A percentile compares a stretch with the other conserved stretches of the same genome.
phyloP scores from a whole-genome alignment of 2,329 filamentous ascomycete genomes.

The Rhynchosporium agropyri region DNA sequence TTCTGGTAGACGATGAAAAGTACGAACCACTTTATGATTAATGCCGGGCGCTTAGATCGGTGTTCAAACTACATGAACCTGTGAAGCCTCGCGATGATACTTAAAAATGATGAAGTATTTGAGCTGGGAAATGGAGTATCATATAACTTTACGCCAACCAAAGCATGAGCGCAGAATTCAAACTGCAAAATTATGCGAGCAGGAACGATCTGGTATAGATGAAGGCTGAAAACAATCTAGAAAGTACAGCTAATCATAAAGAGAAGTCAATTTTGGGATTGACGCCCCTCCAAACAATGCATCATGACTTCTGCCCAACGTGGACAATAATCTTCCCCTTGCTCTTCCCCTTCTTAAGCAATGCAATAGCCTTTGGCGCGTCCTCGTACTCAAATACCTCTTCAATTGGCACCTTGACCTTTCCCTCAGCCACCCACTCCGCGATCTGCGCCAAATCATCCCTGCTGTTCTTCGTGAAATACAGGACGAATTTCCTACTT shows the following conservation, averaged over 20 bases:
- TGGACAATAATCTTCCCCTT: constrained; percentile 60
- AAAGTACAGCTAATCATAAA: too few relatives aligned
- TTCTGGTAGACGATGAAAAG: too few relatives aligned
- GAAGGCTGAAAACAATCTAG: too few relatives aligned
- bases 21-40: too few relatives aligned
- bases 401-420: constrained; percentile 59
- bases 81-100: too few relatives aligned
- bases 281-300: not conserved
- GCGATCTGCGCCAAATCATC: constrained; percentile 54
- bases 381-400: constrained; percentile 58
- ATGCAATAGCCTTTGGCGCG: constrained; percentile 59
- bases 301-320: constrained; percentile 12
- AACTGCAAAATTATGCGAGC: not conserved
- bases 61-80: too few relatives aligned
- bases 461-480: constrained; percentile 50
- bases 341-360: constrained; percentile 56
- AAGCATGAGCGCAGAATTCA: not conserved
- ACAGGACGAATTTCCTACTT: constrained; percentile 50
- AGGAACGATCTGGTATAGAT: too few relatives aligned
- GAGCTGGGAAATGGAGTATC: too few relatives aligned
- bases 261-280: too few relatives aligned
- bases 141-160: not conserved
- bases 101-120: too few relatives aligned
- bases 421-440: constrained; percentile 59
- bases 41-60: too few relatives aligned